Base-by-base conservation (phyloP, 176 grass and related monocot genomes). In the Bolboschoenus planiculmis region DNA sequence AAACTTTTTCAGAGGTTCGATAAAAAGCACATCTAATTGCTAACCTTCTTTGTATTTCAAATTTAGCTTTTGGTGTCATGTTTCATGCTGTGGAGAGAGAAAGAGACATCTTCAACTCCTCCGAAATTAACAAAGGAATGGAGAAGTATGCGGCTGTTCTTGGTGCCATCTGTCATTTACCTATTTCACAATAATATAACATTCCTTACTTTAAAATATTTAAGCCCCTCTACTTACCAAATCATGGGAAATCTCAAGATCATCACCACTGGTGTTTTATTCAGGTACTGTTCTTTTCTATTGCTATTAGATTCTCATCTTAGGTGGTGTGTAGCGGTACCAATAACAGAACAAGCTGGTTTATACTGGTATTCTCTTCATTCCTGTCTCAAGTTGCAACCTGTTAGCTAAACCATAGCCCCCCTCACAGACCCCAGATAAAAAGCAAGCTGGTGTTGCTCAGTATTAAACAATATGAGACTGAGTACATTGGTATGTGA, bases 221-320 rank as follows among this genome's bases (percentile, higher is more conserved):
- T 98, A 81, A 92, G 91, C 87, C 96, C 96, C 21, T 98, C 96
- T 42, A 98, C 96, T 74, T 98, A 98, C 81, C 96, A 98, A 85
- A 98, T 98, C 85, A 85, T 98, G 92, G 96, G 96, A 30, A 98
- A 98, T 89, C 80, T 98, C 66, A 95, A 98, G 92, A 98, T 98
- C 82, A 90, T 95, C n/a, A 95, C 96, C 77, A 98, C 96, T 66
- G 96, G 96, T 65, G 87, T 98, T 78, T 88, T 98, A 62, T 95
- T 98, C 83, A 95, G 96, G 96, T 98, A 60, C 18, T 59, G 27
- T 71, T 56, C 35, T 78, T 46, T 35, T 84, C 70, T 70, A 20
- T 86, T 61, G 43, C 44, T 62, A 42, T 59, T 57, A 62, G 34
- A 72, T 80, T 70, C 68, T 60, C 77, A 8, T 46, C 24, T 53